phyloP scores from a whole-genome alignment of 2,329 filamentous ascomycete species.

The Cadophora gregata region DNA sequence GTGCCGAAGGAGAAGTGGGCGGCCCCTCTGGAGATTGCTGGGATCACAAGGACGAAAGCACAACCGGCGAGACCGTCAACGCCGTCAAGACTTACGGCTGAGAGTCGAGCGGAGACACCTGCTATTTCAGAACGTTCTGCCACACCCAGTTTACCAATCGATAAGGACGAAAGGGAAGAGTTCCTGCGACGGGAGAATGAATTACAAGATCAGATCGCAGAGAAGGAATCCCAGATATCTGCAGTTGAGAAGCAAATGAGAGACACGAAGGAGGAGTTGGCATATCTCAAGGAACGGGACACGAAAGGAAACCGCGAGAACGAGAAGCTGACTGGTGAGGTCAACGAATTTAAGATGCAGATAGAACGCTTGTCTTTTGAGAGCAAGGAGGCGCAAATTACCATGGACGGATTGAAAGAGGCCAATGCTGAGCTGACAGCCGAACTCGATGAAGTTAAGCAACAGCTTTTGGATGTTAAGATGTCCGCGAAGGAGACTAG shows the following conservation, averaged over 20 bases:
- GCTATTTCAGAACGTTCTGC: conserved; percentile 79
- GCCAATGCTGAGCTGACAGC: conserved; percentile 90
- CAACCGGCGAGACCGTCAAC: conserved; percentile 61
- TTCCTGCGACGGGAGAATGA: conserved; percentile 96
- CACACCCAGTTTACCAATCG: conserved; percentile 85
- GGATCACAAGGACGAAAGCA: conserved; percentile 55
- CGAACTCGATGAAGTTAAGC: conserved; percentile 94
- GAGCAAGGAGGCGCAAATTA: conserved; percentile 95
- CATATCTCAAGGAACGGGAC: conserved; percentile 84
- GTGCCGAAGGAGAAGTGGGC: conserved; percentile 93
- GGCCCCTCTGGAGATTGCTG: conserved; percentile 63
- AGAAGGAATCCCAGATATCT: conserved; percentile 84
- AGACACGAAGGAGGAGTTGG: conserved; percentile 85
- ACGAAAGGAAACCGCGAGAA: conserved; percentile 86
- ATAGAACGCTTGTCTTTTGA: conserved; percentile 95
- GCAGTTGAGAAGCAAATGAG: conserved; percentile 80
- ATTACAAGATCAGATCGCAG: conserved; percentile 92
- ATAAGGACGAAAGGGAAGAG: conserved; percentile 97
- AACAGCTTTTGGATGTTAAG: conserved; percentile 92
- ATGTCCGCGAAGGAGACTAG: conserved; percentile 96
- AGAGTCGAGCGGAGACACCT: conserved; percentile 68
- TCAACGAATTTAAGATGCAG: conserved; percentile 96
- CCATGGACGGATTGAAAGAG: conserved; percentile 96
- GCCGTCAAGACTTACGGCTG: conserved; percentile 60
- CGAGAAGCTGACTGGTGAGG: conserved; percentile 81